Evolutionary conservation across 2,329 filamentous ascomycete species (phyloP).

Genomic region (Fusarium sp.): DNA sequence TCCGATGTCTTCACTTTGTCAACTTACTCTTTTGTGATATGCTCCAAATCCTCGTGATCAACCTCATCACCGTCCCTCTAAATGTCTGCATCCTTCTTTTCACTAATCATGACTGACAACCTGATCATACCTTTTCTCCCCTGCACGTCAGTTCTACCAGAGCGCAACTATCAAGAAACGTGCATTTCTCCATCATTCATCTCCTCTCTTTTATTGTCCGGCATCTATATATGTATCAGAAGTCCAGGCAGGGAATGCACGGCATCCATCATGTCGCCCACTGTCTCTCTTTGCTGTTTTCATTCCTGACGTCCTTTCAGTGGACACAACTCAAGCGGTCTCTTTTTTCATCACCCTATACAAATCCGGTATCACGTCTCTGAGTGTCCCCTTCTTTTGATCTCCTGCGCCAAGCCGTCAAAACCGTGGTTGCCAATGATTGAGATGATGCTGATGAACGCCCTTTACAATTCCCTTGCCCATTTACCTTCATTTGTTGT

Average conservation of each 20-base stretch:
- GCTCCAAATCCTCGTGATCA: neutral
- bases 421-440: constrained; percentile 34
- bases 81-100: neutral
- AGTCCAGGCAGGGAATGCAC: constrained; percentile 36
- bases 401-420: constrained; percentile 22
- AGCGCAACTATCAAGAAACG: neutral
- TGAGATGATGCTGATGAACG: constrained; percentile 27
- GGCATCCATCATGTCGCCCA: constrained; percentile 41
- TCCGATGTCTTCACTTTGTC: neutral
- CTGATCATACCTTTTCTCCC: neutral
- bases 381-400: constrained; percentile 4
- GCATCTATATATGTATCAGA: constrained; percentile 43
- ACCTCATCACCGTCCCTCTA: neutral
- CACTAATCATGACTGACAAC: neutral
- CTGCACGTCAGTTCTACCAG: no score
- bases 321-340: constrained; percentile 30
- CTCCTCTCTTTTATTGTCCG: constrained; percentile 36
- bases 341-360: constrained; percentile 42
- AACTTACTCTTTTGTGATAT: neutral
- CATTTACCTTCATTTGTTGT: constrained; percentile 29
- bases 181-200: constrained; percentile 18
- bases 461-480: constrained; percentile 28
- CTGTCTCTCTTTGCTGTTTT: constrained; percentile 28
- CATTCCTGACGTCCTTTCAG: constrained; percentile 29
- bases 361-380: constrained; percentile 32